Conservation (phyloP, 139 green algal genomes). For the Yamagishiella unicocca region DNA sequence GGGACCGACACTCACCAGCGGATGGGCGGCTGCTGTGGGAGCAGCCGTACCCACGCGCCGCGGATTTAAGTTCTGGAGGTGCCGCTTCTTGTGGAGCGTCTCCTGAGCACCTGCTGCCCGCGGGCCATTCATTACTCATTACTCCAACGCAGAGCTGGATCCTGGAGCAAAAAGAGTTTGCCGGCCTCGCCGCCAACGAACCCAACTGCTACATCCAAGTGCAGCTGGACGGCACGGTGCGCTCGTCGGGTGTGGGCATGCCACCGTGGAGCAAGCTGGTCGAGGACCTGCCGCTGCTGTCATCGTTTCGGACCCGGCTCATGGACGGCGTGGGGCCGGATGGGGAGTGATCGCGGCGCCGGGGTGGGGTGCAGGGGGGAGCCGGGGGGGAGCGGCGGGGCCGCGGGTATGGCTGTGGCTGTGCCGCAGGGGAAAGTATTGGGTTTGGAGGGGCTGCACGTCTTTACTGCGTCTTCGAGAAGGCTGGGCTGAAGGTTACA, state of each 20-base stretch:
- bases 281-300: slow-evolving; percentile 82
- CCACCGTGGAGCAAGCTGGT: slow-evolving; percentile 88
- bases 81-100: too few species aligned
- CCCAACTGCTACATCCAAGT: slow-evolving; percentile 75
- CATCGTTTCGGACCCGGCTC: slow-evolving; percentile 78
- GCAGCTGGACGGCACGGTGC: slow-evolving; percentile 92
- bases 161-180: slow-evolving; percentile 77
- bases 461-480: too few species aligned
- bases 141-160: slow-evolving; percentile 77
- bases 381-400: neutral
- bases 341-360: neutral
- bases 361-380: neutral
- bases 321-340: slow-evolving; percentile 76
- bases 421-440: too few species aligned
- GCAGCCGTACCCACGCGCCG: too few species aligned
- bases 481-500: too few species aligned
- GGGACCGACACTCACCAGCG: too few species aligned
- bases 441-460: too few species aligned
- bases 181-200: slow-evolving; percentile 32
- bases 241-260: slow-evolving; percentile 77
- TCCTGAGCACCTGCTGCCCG: too few species aligned
- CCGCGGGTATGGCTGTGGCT: too few species aligned
- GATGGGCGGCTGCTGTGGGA: too few species aligned
- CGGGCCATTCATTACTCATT: too few species aligned
- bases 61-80: too few species aligned